Evolutionary conservation across 495 filamentous ascomycete genomes (phyloP), one percentile per base, ranked within the genome.

Genomic region (Penicillium macrosclerotiorum): DNA sequence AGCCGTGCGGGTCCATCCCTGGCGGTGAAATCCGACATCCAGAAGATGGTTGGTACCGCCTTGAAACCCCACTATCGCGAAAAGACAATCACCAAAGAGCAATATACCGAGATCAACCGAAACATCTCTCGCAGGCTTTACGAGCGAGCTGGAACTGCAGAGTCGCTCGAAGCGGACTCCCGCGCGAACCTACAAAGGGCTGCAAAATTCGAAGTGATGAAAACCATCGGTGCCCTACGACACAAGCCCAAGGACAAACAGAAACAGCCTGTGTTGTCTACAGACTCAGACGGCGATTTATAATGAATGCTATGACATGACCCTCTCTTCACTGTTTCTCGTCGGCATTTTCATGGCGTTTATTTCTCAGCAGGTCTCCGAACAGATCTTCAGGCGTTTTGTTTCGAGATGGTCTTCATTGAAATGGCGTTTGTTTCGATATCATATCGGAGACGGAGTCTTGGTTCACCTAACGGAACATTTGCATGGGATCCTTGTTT

Each of bases 101-200:
- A 95, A 62, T 96, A 88, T 67, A 90, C 84, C 4, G 79, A 83
- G 34, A 90, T 95, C 67, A 95, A 95, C 61, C 81, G 89, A 34
- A 83, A 80, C 26, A 80, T 95, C 19, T 93, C 86, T 11, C 80
- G 87, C 13, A 84, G 80, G 66, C 68, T 96, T n/a, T 96, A 96
- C 60, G 86, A 94, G 29, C 80, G 81, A 27, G 81, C 91, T 11
- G 80, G 77, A 5, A 81, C 84, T 34, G 71, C 74, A 1, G 72
- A 77, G n/a, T 64, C 68, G 3, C 62, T 85, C 8, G 75, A 80
- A 24, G 71, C 79, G 8, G 75, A 78, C 9, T 74, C 78, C 27
- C 76, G 78, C 48, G 73, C 76, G 25, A 69, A 69, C 6, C 84
- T 88, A 64, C 85, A 92, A 67, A 76, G 74, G 54, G 71, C 84